These are phyloP conservation scores for Phylloporus arenicola DNA, from an alignment of 768 basidiomycete species.

Conservation along the genomic window DNA sequence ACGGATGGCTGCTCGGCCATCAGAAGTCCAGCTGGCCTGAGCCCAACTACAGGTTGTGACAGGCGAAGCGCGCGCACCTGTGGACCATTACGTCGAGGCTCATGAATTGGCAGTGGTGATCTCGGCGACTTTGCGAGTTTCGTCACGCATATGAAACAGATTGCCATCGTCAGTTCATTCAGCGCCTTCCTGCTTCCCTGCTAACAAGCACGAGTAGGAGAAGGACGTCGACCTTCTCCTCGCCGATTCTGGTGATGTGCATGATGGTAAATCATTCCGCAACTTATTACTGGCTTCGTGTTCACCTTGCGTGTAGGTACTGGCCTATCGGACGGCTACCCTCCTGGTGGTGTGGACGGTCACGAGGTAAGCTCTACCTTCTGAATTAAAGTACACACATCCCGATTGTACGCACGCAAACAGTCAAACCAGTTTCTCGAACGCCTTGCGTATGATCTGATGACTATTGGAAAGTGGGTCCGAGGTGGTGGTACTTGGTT, in stretches of 20 bases:
- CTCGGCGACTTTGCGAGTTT: constrained; percentile 88
- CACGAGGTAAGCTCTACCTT: constrained; percentile 49
- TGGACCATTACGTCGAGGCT: not conserved
- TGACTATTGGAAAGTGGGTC: constrained; percentile 81
- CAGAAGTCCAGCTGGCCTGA: constrained; percentile 69
- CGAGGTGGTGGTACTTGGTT: not conserved
- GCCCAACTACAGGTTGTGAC: constrained; percentile 57
- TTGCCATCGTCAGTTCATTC: constrained; percentile 47
- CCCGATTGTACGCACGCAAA: not conserved
- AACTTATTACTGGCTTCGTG: not conserved
- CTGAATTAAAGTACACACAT: not conserved
- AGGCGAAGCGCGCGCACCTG: not conserved
- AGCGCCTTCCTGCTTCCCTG: not conserved
- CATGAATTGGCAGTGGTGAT: constrained; percentile 38
- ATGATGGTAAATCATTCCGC: constrained; percentile 44
- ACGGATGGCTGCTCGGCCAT: constrained; percentile 82
- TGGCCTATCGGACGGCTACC: constrained; percentile 72
- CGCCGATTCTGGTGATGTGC: constrained; percentile 76
- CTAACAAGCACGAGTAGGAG: constrained; percentile 30
- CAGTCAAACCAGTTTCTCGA: constrained; percentile 74
- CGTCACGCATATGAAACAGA: constrained; percentile 71
- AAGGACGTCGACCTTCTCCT: constrained; percentile 79
- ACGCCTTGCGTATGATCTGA: constrained; percentile 72
- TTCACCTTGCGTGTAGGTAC: constrained; percentile 42
- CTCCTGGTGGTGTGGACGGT: constrained; percentile 63